Conservation (phyloP, 495 filamentous ascomycete species). For the Neurospora cerealis region DNA sequence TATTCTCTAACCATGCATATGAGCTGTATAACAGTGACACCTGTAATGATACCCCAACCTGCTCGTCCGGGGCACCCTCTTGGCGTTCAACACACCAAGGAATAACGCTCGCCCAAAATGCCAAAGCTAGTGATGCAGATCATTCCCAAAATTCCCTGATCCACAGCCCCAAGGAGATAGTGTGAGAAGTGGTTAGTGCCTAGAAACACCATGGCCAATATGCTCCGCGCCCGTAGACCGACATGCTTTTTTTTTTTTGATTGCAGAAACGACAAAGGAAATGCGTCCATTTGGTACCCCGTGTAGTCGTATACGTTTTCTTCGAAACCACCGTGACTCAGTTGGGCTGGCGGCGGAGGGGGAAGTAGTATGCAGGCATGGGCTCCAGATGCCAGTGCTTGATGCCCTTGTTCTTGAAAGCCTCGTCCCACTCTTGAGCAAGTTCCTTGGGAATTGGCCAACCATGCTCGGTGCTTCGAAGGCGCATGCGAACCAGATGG, state of each 20-base stretch:
- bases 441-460: slow-evolving; percentile 38
- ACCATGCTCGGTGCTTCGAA: slow-evolving; percentile 33
- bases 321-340: slow-evolving; percentile 10
- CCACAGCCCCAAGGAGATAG: background rate
- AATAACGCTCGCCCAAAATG: background rate
- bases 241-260: background rate
- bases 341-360: slow-evolving; percentile 38
- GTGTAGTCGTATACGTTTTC: background rate
- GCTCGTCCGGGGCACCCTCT: background rate
- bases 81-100: background rate
- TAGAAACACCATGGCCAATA: background rate
- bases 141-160: background rate
- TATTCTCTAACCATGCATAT: background rate
- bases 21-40: background rate
- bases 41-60: background rate
- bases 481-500: slow-evolving; percentile 42
- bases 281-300: background rate
- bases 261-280: background rate
- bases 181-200: background rate
- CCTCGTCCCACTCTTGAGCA: slow-evolving; percentile 32
- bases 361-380: slow-evolving; percentile 40
- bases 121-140: background rate
- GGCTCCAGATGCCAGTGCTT: slow-evolving; percentile 42
- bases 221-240: background rate
- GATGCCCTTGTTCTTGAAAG: slow-evolving; percentile 29